Evolutionary conservation across 192 early-diverging fungal genomes (phyloP).

Genomic region (Backusella westeae): DNA sequence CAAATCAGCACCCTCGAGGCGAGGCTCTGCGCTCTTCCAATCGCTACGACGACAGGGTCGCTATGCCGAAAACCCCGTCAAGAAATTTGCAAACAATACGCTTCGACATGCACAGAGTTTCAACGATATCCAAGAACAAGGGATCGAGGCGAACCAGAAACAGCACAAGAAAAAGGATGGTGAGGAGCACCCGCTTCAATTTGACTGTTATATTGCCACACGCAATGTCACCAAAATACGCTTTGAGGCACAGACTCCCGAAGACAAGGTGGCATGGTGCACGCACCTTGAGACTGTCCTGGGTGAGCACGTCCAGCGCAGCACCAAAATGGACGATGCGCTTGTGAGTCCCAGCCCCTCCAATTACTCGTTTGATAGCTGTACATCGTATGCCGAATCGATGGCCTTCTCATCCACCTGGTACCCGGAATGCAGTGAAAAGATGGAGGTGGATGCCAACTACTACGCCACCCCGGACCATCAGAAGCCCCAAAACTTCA

Average conservation of each 20-base stretch:
- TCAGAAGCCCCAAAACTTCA: not conserved
- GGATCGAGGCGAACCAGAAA: not conserved
- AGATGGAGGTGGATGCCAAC: not conserved
- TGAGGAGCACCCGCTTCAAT: slow-evolving; percentile 27
- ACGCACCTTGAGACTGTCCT: slow-evolving; percentile 10
- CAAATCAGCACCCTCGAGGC: not conserved
- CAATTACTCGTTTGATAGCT: slow-evolving; percentile 5
- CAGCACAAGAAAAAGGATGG: not conserved
- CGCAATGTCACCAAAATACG: slow-evolving; percentile 1
- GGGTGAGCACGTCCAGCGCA: slow-evolving; percentile 9
- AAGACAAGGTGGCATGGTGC: slow-evolving; percentile 24
- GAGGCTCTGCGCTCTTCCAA: not conserved
- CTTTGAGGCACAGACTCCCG: slow-evolving; percentile 14
- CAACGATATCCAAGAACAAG: not conserved
- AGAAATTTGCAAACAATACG: not conserved
- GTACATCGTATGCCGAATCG: not conserved
- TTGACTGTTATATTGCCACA: slow-evolving; percentile 23
- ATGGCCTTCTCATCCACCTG: not conserved
- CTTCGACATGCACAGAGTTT: not conserved
- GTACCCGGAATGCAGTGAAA: not conserved
- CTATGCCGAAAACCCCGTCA: not conserved
- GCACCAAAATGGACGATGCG: not conserved
- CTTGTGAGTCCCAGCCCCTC: not conserved
- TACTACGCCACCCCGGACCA: not conserved
- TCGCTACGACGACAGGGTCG: not conserved